Base-by-base conservation (phyloP, 352 stramenopile species). In the Peronospora belbahrii region DNA sequence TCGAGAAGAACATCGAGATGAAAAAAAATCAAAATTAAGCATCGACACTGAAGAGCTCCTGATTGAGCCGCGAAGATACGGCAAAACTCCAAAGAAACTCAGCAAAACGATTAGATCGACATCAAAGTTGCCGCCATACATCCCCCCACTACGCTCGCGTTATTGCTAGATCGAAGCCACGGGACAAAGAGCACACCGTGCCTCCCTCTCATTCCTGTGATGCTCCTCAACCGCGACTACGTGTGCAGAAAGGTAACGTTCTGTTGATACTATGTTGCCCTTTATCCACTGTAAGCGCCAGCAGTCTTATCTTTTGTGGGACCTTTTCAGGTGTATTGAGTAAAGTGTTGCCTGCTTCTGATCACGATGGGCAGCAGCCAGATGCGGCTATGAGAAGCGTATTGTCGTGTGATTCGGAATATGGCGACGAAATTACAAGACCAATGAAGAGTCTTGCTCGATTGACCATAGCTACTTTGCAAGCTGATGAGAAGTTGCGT, bases 11-110 rank as follows among this genome's bases (percentile, higher is more conserved):
- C 31, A 35, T 2, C 22, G 23, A 15, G 28, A 2, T 9, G 20
- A 36, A 34, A 44, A 35, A 25, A 30, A 23, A 20, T 28, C 23
- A 10, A 42, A 37, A 22, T 9, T 6, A n/a, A 45, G 5, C 9
- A 14, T 14, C 20, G n/a, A 2, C 20, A 27, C 23, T 15, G 17
- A 56, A 44, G 32, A 48, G n/a, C 4, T 35, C 11, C 28, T 9
- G 1, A 18, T 58, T 31, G 34, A 17, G 11, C 15, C 42, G 22
- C 52, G 43, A 2, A 67, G 58, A 36, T 56, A 63, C 15, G 48
- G 53, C 4, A 67, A 63, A 31, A 60, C 52, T 9, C 38, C 58
- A 1, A 63, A 56, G 42, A 9, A 40, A 8, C n/a, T 60, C 1
- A 63, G 56, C 33, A 48, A 20, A 8, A 11, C 24, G 13, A 48